Percentiles rank a stretch among this genome's conserved stretches.
phyloP scores from a whole-genome alignment of 768 basidiomycete species.

The Hypholoma sublateritium region DNA sequence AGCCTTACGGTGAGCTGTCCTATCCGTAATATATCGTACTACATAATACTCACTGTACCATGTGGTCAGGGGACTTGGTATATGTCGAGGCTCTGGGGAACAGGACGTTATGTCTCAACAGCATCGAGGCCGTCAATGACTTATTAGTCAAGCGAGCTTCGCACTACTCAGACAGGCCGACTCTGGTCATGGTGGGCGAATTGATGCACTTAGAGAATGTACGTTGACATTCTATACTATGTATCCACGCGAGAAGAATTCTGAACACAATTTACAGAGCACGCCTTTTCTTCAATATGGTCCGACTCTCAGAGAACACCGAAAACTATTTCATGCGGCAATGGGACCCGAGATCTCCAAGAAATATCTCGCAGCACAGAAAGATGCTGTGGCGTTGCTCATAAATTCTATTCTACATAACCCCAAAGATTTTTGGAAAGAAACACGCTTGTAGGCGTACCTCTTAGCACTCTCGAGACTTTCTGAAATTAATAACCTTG shows the following conservation, averaged over 20 bases:
- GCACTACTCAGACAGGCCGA: slow-evolving; percentile 1
- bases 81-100: neutral
- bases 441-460: neutral
- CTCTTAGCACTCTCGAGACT: neutral
- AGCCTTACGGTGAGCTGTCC: neutral
- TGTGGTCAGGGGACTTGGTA: neutral
- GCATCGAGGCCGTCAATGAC: neutral
- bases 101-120: neutral
- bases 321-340: neutral
- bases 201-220: neutral
- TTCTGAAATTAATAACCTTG: neutral
- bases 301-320: neutral
- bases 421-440: neutral
- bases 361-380: neutral
- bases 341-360: neutral
- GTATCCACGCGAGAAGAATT: neutral
- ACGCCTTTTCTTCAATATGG: neutral
- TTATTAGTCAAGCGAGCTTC: neutral
- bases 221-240: neutral
- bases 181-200: neutral
- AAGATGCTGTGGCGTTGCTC: neutral
- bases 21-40: neutral
- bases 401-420: neutral
- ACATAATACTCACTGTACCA: neutral
- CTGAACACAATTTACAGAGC: neutral